phyloP scores from a whole-genome alignment of 306 rosid genomes.

The Dicorynia guianensis region DNA sequence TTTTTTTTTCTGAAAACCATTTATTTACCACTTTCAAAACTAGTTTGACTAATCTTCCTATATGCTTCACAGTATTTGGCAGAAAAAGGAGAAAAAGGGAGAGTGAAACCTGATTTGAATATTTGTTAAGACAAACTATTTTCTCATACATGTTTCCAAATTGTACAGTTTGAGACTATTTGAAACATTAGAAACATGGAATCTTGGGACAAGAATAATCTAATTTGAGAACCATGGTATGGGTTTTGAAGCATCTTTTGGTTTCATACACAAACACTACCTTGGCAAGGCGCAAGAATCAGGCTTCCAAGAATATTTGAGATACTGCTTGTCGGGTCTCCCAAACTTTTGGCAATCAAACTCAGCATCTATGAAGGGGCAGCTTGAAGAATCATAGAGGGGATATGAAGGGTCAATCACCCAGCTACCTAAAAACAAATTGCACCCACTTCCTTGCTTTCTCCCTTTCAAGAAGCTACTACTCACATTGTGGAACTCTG shows the following conservation, averaged over 20 bases:
- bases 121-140: too few relatives aligned
- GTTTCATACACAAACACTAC: slow-evolving; percentile 39
- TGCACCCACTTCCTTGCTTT: slow-evolving; percentile 65
- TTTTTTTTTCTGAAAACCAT: slow-evolving; percentile 3
- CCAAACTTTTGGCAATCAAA: slow-evolving; percentile 82
- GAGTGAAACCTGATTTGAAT: too few relatives aligned
- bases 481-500: slow-evolving; percentile 49
- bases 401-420: slow-evolving; percentile 74
- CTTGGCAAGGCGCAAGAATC: slow-evolving; percentile 80
- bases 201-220: neutral
- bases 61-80: slow-evolving; percentile 6
- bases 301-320: slow-evolving; percentile 93
- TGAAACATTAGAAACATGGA: neutral
- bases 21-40: slow-evolving; percentile 1
- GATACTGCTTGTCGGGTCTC: slow-evolving; percentile 86
- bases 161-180: neutral
- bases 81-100: slow-evolving; percentile 2
- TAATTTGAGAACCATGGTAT: neutral
- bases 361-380: slow-evolving; percentile 85
- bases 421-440: slow-evolving; percentile 84
- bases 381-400: slow-evolving; percentile 71
- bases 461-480: slow-evolving; percentile 43
- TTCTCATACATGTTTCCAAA: neutral
- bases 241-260: neutral
- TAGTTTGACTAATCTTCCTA: neutral